Conservation (phyloP, 164 flowering plant species). For the Kalanchoe fedtschenkoi region DNA sequence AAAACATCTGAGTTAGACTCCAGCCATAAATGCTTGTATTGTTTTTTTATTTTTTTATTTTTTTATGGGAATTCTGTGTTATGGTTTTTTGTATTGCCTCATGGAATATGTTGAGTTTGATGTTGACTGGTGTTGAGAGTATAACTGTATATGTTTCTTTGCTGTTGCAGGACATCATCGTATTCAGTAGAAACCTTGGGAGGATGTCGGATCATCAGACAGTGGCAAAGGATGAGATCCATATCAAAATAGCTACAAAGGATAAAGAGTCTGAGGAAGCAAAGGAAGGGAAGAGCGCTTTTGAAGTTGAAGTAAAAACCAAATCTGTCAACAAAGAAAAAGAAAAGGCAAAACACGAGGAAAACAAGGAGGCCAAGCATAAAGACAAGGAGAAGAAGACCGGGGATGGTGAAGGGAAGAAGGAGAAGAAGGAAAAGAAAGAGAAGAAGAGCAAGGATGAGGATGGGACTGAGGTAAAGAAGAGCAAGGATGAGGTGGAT, state of each 20-base stretch:
- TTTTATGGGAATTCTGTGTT: too few relatives aligned
- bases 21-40: too few relatives aligned
- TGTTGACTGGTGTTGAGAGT: too few relatives aligned
- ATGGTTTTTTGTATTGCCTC: not conserved
- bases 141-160: too few relatives aligned
- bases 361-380: too few relatives aligned
- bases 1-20: too few relatives aligned
- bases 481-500: not conserved
- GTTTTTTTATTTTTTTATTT: too few relatives aligned
- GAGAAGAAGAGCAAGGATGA: not conserved
- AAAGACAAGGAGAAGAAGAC: too few relatives aligned
- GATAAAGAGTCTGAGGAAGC: constrained; percentile 1
- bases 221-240: not conserved
- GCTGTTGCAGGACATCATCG: too few relatives aligned
- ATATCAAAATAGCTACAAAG: not conserved
- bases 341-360: not conserved
- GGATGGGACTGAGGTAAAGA: not conserved
- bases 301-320: constrained; percentile 2
- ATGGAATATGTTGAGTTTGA: not conserved
- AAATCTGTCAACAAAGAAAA: not conserved
- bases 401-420: not conserved
- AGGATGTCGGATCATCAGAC: not conserved
- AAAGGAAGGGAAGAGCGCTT: not conserved
- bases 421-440: not conserved
- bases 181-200: too few relatives aligned